phyloP scores from a whole-genome alignment of 345 rosid genomes.

The Populus nigra region DNA sequence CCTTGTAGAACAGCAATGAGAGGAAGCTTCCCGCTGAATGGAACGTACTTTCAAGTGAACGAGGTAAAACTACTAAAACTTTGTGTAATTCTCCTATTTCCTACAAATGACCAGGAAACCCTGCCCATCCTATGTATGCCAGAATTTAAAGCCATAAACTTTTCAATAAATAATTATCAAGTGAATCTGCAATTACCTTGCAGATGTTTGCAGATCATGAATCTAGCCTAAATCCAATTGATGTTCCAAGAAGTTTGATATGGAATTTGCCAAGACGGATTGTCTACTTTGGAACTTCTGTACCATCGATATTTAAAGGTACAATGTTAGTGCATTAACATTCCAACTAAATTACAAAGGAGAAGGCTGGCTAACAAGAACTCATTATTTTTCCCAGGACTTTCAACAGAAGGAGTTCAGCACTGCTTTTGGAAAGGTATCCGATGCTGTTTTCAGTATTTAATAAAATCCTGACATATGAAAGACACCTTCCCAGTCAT shows the following conservation, averaged over 20 bases:
- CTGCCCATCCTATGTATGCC: background rate
- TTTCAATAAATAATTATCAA: background rate
- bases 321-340: conserved; percentile 1
- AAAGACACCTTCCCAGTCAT: background rate
- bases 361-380: conserved; percentile 3
- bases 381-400: conserved; percentile 43
- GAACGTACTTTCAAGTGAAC: conserved; percentile 94
- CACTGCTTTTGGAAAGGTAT: conserved; percentile 96
- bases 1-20: conserved; percentile 97
- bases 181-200: background rate
- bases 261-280: conserved; percentile 80
- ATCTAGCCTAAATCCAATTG: conserved; percentile 69
- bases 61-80: conserved; percentile 45
- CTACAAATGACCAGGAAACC: background rate
- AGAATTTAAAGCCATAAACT: background rate
- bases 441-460: background rate
- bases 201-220: conserved; percentile 96
- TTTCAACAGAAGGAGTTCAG: conserved; percentile 75
- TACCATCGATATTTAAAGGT: conserved; percentile 92
- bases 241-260: conserved; percentile 71
- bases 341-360: background rate
- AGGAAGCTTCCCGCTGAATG: conserved; percentile 95
- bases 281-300: conserved; percentile 88
- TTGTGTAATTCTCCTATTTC: background rate
- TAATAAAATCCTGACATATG: background rate